These are phyloP conservation scores for Biscogniauxia mediterranea DNA, from an alignment of 2,329 filamentous ascomycete genomes.

Conservation along the genomic window DNA sequence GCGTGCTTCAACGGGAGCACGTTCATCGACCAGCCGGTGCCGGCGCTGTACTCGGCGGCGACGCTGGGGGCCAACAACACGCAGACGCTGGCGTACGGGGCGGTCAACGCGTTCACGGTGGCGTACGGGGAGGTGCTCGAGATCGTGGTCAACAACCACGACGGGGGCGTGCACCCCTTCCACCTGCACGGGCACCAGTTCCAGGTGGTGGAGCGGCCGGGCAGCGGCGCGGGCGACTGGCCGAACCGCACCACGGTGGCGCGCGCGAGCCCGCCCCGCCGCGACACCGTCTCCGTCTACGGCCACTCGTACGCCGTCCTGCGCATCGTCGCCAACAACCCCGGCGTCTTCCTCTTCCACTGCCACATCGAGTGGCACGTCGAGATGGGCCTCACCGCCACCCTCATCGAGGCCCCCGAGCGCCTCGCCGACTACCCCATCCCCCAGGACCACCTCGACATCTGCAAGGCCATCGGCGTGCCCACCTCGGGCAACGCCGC, in stretches of 20 bases:
- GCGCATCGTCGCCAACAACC: constrained; percentile 51
- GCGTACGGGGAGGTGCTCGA: constrained; percentile 41
- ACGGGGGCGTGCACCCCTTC: constrained; percentile 48
- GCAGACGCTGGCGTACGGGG: constrained; percentile 42
- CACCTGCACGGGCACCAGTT: constrained; percentile 57
- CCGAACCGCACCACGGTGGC: constrained; percentile 21
- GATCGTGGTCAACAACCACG: constrained; percentile 50
- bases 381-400: constrained; percentile 54
- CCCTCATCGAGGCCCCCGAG: constrained; percentile 56
- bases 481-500: constrained; percentile 64
- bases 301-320: constrained; percentile 47
- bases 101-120: constrained; percentile 41
- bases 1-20: constrained; percentile 63
- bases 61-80: constrained; percentile 49
- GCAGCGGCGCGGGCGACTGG: constrained; percentile 38
- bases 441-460: constrained; percentile 55
- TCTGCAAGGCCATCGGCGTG: constrained; percentile 43
- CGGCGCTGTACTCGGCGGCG: constrained; percentile 69
- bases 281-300: constrained; percentile 41
- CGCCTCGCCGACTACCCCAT: constrained; percentile 55
- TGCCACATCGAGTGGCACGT: constrained; percentile 64
- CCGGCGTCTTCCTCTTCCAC: constrained; percentile 56
- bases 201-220: constrained; percentile 46
- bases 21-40: constrained; percentile 67
- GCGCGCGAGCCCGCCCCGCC: constrained; percentile 28